Evolutionary conservation across 148 eudicot genomes (phyloP), one percentile per base, ranked within the genome.

Genomic region (Vaccinium corymbosum): DNA sequence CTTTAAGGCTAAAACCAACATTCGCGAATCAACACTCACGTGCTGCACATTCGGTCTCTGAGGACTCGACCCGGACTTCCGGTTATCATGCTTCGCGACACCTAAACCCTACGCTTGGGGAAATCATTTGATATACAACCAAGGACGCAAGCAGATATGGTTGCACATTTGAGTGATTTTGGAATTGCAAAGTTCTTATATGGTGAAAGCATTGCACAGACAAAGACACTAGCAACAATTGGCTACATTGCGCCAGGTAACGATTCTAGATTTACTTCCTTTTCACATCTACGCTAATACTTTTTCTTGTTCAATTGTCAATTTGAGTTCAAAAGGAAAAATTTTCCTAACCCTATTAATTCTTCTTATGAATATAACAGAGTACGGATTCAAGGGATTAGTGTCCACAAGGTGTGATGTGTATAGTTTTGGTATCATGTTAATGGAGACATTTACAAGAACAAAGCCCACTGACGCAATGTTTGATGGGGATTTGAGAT

Each of bases 361-460:
- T 38, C 49, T 7, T 74, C 46, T 13, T 16, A 16, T 46, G 42
- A 7, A 15, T 32, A 14, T 42, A 8, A 74, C 17, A 74, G 52
- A 74, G 52, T 74, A 42, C 46, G 78, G 78, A 74, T 46, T 3
- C 0, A 13, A 74, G 19, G 78, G 78, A 42, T 16, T 74, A 1
- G 52, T 46, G 19, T 74, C 78, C 51, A 46, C 78, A 2, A 74
- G 52, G 25, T 42, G 53, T 46, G 78, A 74, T 74, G 16, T 74
- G 4, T 74, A 74, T 46, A 74, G 78, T 46, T 74, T 16, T 25
- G 29, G 78, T 1, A 74, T 74, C 22, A 38, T 20, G 52, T 74
- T 74, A 20, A 74, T 74, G 78, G 78, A 74, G 46, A 74, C 20
- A 42, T 74, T 74, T 74, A 74, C 78, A 9, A 74, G 78, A 20